Evolutionary conservation across 768 basidiomycete genomes (phyloP), one percentile per base, ranked within the genome.

Genomic region (Candolleomyces aberdarensis): DNA sequence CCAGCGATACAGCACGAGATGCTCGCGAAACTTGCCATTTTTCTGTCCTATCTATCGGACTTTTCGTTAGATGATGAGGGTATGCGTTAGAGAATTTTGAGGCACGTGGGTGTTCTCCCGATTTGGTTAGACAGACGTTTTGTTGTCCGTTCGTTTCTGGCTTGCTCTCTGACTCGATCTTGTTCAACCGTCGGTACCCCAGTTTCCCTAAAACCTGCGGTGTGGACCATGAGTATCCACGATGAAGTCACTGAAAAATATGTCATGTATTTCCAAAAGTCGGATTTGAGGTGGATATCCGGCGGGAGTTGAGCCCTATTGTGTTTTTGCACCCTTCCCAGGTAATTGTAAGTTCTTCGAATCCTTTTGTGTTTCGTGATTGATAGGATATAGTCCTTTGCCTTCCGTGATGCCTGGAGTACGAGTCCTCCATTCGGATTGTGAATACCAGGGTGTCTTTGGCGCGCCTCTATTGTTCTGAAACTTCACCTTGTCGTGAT

Each of bases 21-120:
- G 20, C 40, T 31, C 17, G 6, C 51, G 57, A 46, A 7, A 66
- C 74, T 69, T 59, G 69, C 76, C 76, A 77, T 76, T 74, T 74
- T 74, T 70, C 62, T 56, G 60, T 61, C 60, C 60, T 22, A 57
- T 52, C 46, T 22, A 56, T 44, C 26, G 60, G 47, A 61, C 57
- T 49, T 56, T 53, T 59, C 46, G 39, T 22, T 40, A 32, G 52
- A 49, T 53, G 56, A 59, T 57, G 52, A 41, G 51, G 48, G 56
- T 54, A 32, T 31, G 48, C 59, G 59, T 59, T 66, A 58, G 66
- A 70, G 68, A 67, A 70, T 70, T 70, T 64, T 58, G 22, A 29
- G 61, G 63, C 66, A 68, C 69, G 69, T 67, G 66, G 53, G n/a
- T 13, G 17, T 61, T 47, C 2, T 7, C 60, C 60, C 46, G 31